These are phyloP conservation scores for Alloteropsis semialata DNA, from an alignment of 176 grass and related monocot genomes.

Conservation along the genomic window DNA sequence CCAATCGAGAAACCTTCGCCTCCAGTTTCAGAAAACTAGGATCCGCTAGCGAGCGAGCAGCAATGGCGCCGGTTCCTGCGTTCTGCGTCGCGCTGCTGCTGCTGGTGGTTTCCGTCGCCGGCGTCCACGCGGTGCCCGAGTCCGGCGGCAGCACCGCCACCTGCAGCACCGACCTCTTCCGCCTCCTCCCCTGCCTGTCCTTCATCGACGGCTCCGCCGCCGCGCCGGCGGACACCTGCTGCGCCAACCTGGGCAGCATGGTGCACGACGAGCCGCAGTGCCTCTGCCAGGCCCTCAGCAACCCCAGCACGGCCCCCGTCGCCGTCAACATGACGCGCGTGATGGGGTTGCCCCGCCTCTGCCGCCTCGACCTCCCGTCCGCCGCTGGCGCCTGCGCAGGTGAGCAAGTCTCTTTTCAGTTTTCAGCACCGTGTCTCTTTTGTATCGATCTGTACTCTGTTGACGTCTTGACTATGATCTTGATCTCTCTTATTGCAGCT, in stretches of 20 bases:
- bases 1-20: background rate
- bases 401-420: background rate
- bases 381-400: slow-evolving; percentile 46
- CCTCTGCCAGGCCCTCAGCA: slow-evolving; percentile 65
- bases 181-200: slow-evolving; percentile 60
- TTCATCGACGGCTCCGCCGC: slow-evolving; percentile 39
- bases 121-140: slow-evolving; percentile 11
- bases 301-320: slow-evolving; percentile 41
- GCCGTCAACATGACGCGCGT: slow-evolving; percentile 60
- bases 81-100: slow-evolving; percentile 18
- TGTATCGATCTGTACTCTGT: no score
- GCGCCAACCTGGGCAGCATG: slow-evolving; percentile 59
- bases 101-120: background rate
- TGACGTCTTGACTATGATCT: background rate
- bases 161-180: slow-evolving; percentile 46
- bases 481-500: slow-evolving; percentile 2
- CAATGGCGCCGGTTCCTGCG: slow-evolving; percentile 6
- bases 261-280: slow-evolving; percentile 64
- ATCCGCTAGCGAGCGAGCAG: background rate
- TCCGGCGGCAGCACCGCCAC: background rate
- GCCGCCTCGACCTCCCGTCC: slow-evolving; percentile 56
- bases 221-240: slow-evolving; percentile 62
- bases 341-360: slow-evolving; percentile 53
- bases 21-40: background rate
- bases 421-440: background rate